phyloP scores from a whole-genome alignment of 2,329 filamentous ascomycete genomes.

The Gaeumannomyces sp. region DNA sequence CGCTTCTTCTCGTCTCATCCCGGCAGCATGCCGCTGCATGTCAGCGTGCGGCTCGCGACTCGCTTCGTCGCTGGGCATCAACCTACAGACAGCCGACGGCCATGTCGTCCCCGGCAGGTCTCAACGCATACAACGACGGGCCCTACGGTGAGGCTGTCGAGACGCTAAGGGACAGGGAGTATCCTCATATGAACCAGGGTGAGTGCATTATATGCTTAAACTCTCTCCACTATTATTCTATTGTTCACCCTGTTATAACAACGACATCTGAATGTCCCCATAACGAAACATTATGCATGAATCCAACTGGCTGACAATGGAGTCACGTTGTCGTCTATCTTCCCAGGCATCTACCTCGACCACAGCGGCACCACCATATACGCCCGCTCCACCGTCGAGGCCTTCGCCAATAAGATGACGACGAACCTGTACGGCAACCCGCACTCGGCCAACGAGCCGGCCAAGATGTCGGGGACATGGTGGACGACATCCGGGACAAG shows the following conservation, averaged over 20 bases:
- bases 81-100: background rate
- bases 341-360: constrained; percentile 46
- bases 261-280: background rate
- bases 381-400: constrained; percentile 49
- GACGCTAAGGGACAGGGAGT: constrained; percentile 31
- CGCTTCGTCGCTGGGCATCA: background rate
- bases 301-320: background rate
- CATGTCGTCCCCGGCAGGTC: background rate
- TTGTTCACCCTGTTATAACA: background rate
- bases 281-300: background rate
- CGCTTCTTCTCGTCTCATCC: background rate
- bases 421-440: constrained; percentile 60
- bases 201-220: constrained; percentile 8
- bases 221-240: background rate
- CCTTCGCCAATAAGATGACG: constrained; percentile 49
- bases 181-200: constrained; percentile 37
- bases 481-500: constrained; percentile 49
- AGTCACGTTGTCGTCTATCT: background rate
- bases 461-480: constrained; percentile 47
- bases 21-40: background rate
- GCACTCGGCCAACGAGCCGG: constrained; percentile 57
- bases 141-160: constrained; percentile 29
- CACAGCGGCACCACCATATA: constrained; percentile 54
- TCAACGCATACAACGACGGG: background rate
- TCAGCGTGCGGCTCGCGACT: background rate